phyloP scores from a whole-genome alignment of 31 red algal species.

The Odonthalia washingtoniensis region DNA sequence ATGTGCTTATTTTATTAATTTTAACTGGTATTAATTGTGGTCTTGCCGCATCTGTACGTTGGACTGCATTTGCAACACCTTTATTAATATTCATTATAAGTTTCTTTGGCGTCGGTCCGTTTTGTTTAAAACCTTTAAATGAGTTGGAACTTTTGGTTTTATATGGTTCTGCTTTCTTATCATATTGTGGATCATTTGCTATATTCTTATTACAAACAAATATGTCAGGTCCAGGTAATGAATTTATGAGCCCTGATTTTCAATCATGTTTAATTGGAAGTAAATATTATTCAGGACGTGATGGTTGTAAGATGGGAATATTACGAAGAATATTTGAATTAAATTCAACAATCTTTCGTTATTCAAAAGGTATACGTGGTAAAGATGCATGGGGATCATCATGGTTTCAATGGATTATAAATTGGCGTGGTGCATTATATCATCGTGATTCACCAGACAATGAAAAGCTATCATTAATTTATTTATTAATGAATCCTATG shows the following conservation, averaged over 20 bases:
- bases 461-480: conserved; percentile 46
- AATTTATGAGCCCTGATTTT: conserved; percentile 75
- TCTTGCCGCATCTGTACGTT: conserved; percentile 68
- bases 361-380: conserved; percentile 76
- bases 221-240: conserved; percentile 74
- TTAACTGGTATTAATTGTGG: conserved; percentile 69
- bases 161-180: conserved; percentile 54
- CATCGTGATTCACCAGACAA: conserved; percentile 10
- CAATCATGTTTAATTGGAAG: conserved; percentile 60
- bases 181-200: conserved; percentile 73
- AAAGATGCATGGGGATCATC: conserved; percentile 78
- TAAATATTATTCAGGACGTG: conserved; percentile 12
- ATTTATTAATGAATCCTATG: conserved; percentile 73
- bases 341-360: conserved; percentile 75
- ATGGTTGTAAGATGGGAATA: conserved; percentile 55
- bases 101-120: conserved; percentile 70
- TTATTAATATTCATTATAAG: conserved; percentile 70
- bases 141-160: conserved; percentile 61
- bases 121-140: conserved; percentile 56
- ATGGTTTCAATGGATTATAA: conserved; percentile 90
- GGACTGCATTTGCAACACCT: conserved; percentile 93
- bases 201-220: conserved; percentile 70
- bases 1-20: conserved; percentile 52
- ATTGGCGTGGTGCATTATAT: conserved; percentile 75
- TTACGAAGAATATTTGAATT: conserved; percentile 68